Conservation (phyloP, 176 grass and related monocot species). For the Chloris gayana region DNA sequence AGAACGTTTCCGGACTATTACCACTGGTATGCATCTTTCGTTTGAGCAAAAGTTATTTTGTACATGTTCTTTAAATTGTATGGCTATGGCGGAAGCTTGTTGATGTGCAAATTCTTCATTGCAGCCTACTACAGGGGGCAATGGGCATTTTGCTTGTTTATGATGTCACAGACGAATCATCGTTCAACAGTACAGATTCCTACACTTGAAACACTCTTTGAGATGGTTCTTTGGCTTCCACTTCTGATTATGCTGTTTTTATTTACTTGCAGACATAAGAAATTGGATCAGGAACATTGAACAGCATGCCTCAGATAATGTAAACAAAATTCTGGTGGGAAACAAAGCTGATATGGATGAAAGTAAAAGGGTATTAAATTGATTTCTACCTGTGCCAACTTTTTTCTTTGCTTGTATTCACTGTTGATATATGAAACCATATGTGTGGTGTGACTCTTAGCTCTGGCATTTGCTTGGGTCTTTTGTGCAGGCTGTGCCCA, state of each 20-base stretch:
- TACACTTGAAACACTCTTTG: conserved; percentile 18
- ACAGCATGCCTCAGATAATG: conserved; percentile 60
- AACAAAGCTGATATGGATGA: conserved; percentile 71
- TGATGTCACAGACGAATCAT: conserved; percentile 69
- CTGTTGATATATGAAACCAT: not conserved
- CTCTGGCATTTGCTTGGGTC: conserved; percentile 3
- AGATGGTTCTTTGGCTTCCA: not conserved
- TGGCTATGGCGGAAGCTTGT: conserved; percentile 16
- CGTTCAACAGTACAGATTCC: conserved; percentile 60
- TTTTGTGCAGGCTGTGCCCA: conserved; percentile 60
- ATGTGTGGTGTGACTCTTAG: not conserved
- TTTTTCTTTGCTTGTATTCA: not conserved
- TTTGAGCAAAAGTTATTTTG: not conserved
- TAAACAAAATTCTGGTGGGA: conserved; percentile 62
- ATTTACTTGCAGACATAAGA: conserved; percentile 58
- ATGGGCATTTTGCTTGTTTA: conserved; percentile 90
- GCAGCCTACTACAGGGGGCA: conserved; percentile 77
- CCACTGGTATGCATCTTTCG: conserved; percentile 52
- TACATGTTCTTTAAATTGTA: not conserved
- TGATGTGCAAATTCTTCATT: conserved; percentile 31
- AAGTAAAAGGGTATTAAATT: conserved; percentile 42
- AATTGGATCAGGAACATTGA: conserved; percentile 83
- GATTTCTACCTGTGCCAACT: not conserved
- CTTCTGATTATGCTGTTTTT: conserved; percentile 19
- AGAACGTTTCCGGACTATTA: conserved; percentile 75